These are phyloP conservation scores for Nectriaceae sp. DNA, from an alignment of 2,329 filamentous ascomycete genomes.

Conservation along the genomic window DNA sequence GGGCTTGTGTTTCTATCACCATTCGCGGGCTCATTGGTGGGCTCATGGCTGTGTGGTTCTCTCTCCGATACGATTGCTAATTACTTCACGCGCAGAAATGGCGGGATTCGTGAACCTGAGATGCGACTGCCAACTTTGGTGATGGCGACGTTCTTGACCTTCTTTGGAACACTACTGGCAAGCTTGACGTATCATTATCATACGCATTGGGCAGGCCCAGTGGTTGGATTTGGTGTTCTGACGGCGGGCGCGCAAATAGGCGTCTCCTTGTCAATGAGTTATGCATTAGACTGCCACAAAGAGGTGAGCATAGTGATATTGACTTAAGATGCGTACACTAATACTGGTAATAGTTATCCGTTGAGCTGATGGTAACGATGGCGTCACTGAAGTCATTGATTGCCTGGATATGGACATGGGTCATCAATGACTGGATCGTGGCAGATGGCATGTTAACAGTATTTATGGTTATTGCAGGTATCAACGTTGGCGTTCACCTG, in stretches of 20 bases:
- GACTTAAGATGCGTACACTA: neutral
- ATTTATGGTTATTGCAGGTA: conserved; percentile 7
- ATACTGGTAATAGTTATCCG: conserved; percentile 4
- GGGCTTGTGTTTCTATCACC: conserved; percentile 11
- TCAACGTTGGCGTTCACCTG: conserved; percentile 4
- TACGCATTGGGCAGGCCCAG: conserved; percentile 8
- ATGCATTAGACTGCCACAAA: conserved; percentile 10
- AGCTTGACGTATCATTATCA: conserved; percentile 7
- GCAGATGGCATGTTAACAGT: conserved; percentile 4
- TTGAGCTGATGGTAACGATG: conserved; percentile 11
- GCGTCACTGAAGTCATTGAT: conserved; percentile 6
- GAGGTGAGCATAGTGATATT: conserved; percentile 3
- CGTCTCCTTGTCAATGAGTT: conserved; percentile 10
- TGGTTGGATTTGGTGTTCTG: conserved; percentile 8
- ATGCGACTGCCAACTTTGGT: conserved; percentile 8
- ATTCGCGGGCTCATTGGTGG: conserved; percentile 5
- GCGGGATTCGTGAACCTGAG: conserved; percentile 10
- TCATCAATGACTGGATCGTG: conserved; percentile 11
- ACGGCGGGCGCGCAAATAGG: conserved; percentile 9
- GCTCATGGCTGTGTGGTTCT: conserved; percentile 8
- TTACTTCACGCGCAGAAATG: conserved; percentile 9
- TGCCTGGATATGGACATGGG: conserved; percentile 11
- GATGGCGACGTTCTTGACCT: conserved; percentile 4
- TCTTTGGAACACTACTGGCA: conserved; percentile 5
- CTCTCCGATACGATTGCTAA: conserved; percentile 7